Evolutionary conservation across 768 basidiomycete species (phyloP).

Genomic region (Lentinus brumalis): DNA sequence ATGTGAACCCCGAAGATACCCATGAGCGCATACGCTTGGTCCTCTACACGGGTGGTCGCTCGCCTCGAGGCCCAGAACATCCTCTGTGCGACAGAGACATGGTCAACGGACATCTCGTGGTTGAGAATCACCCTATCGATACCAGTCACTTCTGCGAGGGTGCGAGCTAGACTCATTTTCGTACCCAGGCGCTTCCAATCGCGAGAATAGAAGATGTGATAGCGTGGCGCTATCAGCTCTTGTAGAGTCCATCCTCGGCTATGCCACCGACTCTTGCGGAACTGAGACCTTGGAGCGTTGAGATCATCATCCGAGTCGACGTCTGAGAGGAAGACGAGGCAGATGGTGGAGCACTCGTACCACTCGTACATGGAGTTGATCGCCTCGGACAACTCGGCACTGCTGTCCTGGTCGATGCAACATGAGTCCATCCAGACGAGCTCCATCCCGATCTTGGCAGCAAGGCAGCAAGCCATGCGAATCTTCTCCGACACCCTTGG

Average conservation of each 20-base stretch:
- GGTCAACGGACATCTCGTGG: neutral
- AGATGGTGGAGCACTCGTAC: neutral
- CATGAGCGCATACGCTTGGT: slow-evolving; percentile 18
- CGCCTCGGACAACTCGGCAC: neutral
- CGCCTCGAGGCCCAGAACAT: slow-evolving; percentile 20
- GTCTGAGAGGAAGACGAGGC: neutral
- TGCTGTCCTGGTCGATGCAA: slow-evolving; percentile 1
- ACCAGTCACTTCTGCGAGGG: slow-evolving; percentile 9
- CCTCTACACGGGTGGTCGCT: slow-evolving; percentile 10
- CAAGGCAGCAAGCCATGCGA: neutral
- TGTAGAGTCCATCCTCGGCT: slow-evolving; percentile 12
- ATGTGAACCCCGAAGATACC: slow-evolving; percentile 19
- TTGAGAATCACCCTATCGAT: slow-evolving; percentile 6
- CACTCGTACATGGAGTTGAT: slow-evolving; percentile 9
- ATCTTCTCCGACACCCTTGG: neutral
- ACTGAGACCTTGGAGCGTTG: neutral
- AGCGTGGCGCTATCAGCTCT: slow-evolving; percentile 15
- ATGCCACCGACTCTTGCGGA: neutral
- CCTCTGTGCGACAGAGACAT: slow-evolving; percentile 13
- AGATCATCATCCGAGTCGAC: neutral
- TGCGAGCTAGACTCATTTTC: neutral
- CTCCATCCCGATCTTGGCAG: neutral
- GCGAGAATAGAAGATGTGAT: slow-evolving; percentile 1
- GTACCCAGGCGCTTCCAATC: slow-evolving; percentile 13
- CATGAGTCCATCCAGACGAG: neutral